Evolutionary conservation across 2,329 filamentous ascomycete genomes (phyloP), one percentile per base, ranked within the genome.

Genomic region (Exutisphaerella laricina): DNA sequence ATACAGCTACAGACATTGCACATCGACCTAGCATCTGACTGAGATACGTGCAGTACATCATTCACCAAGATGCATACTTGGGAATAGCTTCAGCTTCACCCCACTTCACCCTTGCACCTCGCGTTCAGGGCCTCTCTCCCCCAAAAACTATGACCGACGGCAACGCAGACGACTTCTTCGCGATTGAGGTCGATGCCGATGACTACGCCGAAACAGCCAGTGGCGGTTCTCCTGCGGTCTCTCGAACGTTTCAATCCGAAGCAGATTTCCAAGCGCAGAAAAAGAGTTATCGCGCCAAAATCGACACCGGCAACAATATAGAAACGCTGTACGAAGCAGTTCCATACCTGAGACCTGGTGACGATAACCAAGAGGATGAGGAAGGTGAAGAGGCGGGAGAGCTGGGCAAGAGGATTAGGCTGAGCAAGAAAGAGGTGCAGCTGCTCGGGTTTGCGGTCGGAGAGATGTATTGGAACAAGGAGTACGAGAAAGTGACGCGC

Each of bases 381-480:
- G 28, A 39, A 3, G n/a, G 25, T 12, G 30, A 17, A 12, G 33
- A 35, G 23, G 18, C 33, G 14, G 17, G 23, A 14, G 33, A 35
- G 33, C 20, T 35, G n/a, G 18, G 23, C 21, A 17, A 14, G 5
- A 53, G 55, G 14, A 29, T 49, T 3, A 53, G 48, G 31, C 46
- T 63, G 26, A 43, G 51, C 32, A 64, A 61, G 48, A 57, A 55
- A 26, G 53, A 61, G 1, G 44, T 57, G 6, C 52, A 56, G 31
- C 43, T 62, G 44, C 68, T 78, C 31, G 63, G 66, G 22, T 73
- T 72, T 5, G 79, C 80, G 39, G 61, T 80, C 20, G 68, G 72
- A 7, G 72, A 82, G 35, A 78, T 83, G 67, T 73, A 73, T 25
- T 70, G 74, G 48, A 73, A 77, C 53, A 73, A 73, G 57, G 71